phyloP scores from a whole-genome alignment of 345 rosid genomes.

The Syzygium aqueum region DNA sequence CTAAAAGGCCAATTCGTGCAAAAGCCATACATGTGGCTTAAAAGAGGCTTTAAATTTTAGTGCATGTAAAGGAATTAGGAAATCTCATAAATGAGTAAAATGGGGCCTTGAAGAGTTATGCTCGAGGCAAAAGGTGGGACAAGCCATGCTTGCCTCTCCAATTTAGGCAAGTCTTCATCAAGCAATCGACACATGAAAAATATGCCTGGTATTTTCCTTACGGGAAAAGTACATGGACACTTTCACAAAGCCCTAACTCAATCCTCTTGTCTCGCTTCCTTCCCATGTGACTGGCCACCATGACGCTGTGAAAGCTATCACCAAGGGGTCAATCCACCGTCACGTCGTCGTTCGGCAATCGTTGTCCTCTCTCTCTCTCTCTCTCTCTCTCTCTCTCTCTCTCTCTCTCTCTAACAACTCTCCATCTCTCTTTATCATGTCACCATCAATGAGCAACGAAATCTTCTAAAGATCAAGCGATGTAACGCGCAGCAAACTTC shows the following conservation, averaged over 20 bases:
- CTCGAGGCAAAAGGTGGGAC: neutral
- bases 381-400: neutral
- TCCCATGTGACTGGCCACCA: neutral
- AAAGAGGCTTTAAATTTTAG: neutral
- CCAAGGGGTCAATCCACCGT: neutral
- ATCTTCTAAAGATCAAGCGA: neutral
- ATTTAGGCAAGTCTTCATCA: neutral
- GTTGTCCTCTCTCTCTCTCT: neutral
- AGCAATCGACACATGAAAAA: neutral
- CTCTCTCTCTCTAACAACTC: neutral
- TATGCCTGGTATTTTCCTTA: neutral
- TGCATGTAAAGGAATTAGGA: neutral
- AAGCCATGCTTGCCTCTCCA: neutral
- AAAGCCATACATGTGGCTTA: no score
- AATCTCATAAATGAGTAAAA: neutral
- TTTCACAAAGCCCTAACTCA: neutral
- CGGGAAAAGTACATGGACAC: neutral
- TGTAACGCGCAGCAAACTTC: neutral
- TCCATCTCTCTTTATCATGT: neutral
- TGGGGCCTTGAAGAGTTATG: neutral
- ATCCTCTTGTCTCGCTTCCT: neutral
- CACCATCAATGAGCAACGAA: neutral
- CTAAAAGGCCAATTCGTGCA: no score
- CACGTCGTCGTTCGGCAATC: neutral
- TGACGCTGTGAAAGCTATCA: neutral